Evolutionary conservation across 202 grass and related monocot genomes (phyloP).

Genomic region (Carex arenaria): DNA sequence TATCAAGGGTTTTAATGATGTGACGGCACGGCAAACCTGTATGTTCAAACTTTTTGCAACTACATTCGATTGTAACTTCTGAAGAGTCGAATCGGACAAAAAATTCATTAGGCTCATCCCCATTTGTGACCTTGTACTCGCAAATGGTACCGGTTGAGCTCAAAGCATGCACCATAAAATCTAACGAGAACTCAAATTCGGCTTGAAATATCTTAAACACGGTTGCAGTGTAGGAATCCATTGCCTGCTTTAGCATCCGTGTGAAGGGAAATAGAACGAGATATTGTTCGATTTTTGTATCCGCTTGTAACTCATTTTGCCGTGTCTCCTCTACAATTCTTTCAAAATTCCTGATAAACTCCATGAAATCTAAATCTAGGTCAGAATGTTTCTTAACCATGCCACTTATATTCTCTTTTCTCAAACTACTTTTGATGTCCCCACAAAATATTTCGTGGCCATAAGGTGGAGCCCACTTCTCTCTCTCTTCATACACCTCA

Average conservation of each 20-base stretch:
- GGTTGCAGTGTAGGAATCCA: slow-evolving; percentile 26
- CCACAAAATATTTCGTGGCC: slow-evolving; percentile 26
- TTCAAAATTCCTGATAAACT: slow-evolving; percentile 34
- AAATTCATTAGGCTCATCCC: slow-evolving; percentile 28
- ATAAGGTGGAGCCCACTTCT: slow-evolving; percentile 37
- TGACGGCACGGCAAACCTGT: slow-evolving; percentile 30
- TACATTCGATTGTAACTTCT: slow-evolving; percentile 33
- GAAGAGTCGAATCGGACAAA: slow-evolving; percentile 30
- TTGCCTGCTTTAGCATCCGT: slow-evolving; percentile 35
- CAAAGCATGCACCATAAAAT: slow-evolving; percentile 31
- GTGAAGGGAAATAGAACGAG: slow-evolving; percentile 15
- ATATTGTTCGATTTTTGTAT: slow-evolving; percentile 15
- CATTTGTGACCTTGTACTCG: slow-evolving; percentile 27
- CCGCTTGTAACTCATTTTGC: slow-evolving; percentile 26
- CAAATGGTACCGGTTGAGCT: slow-evolving; percentile 3
- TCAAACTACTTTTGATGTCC: slow-evolving; percentile 33
- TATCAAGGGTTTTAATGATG: slow-evolving; percentile 43
- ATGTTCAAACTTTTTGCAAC: slow-evolving; percentile 37
- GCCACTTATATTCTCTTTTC: slow-evolving; percentile 17
- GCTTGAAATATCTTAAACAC: slow-evolving; percentile 32
- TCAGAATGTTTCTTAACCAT: slow-evolving; percentile 27
- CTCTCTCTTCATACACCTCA: slow-evolving; percentile 29
- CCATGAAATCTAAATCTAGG: slow-evolving; percentile 14
- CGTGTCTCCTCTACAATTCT: slow-evolving; percentile 15
- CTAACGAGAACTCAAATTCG: slow-evolving; percentile 42